A percentile compares a stretch with the other conserved stretches of the same genome.
Conservation (phyloP, 2,329 filamentous ascomycete genomes). For the Botrytis pseudocinerea region DNA sequence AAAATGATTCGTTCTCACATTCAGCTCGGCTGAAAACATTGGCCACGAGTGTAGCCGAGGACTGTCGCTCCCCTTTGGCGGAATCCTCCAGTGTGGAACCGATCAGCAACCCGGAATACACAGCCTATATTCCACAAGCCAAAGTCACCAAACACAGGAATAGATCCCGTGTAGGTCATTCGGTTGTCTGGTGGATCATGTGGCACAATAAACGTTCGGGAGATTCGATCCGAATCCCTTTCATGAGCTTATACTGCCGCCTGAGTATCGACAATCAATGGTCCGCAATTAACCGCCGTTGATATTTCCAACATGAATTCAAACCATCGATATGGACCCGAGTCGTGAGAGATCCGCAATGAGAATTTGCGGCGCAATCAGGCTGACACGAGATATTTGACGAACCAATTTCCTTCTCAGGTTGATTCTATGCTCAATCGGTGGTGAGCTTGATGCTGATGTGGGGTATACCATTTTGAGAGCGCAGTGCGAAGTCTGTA, state of each 20-base stretch:
- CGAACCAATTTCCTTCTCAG: background rate
- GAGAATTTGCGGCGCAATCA: background rate
- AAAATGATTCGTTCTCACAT: slow-evolving; percentile 3
- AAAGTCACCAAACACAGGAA: background rate
- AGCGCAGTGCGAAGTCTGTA: background rate
- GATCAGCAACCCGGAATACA: background rate
- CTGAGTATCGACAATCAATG: background rate
- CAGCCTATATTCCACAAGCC: background rate
- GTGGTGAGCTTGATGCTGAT: background rate
- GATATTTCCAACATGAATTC: background rate
- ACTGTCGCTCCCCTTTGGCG: background rate
- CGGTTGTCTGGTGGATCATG: background rate
- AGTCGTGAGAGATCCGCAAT: background rate
- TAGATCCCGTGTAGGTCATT: background rate
- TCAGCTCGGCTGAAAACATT: background rate
- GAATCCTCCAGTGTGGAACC: background rate
- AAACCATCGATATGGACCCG: background rate
- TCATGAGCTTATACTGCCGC: background rate
- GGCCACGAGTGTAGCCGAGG: background rate
- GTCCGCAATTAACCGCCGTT: background rate
- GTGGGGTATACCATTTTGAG: background rate
- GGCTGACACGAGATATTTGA: background rate
- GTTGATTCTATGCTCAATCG: background rate
- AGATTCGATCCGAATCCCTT: background rate
- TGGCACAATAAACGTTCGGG: background rate